phyloP scores from a whole-genome alignment of 805 yeast species.

The Pichia kluyveri region DNA sequence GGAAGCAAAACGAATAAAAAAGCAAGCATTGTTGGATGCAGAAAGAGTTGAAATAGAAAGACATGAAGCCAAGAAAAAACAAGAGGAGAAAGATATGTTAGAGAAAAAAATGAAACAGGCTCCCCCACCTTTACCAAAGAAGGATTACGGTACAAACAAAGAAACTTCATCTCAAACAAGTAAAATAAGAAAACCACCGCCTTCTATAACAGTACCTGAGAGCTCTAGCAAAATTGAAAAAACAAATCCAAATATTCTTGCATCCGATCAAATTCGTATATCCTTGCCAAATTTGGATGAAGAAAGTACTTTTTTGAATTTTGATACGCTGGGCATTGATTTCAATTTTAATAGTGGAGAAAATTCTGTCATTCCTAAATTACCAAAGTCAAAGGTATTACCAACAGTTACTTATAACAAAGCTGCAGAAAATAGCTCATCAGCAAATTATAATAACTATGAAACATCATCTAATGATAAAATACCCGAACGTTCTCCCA shows the following conservation, averaged over 20 bases:
- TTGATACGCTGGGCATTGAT: background rate
- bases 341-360: background rate
- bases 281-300: constrained; percentile 5
- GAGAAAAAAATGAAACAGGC: constrained; percentile 1
- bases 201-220: background rate
- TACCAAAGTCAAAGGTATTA: too few relatives aligned
- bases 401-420: background rate
- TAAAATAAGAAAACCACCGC: constrained; percentile 7
- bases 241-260: background rate
- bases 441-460: background rate
- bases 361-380: too few relatives aligned
- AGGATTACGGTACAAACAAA: constrained; percentile 5
- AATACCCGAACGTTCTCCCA: background rate
- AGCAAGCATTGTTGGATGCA: constrained; percentile 2
- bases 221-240: background rate
- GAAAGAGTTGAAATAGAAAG: constrained; percentile 3
- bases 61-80: background rate
- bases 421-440: background rate
- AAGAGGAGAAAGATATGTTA: background rate
- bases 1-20: constrained; percentile 17
- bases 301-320: background rate
- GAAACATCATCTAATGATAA: background rate
- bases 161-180: constrained; percentile 3
- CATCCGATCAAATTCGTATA: background rate
- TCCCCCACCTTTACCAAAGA: constrained; percentile 14